Conservation (phyloP, 208 protist species). For the Herpetomonas muscarum region DNA sequence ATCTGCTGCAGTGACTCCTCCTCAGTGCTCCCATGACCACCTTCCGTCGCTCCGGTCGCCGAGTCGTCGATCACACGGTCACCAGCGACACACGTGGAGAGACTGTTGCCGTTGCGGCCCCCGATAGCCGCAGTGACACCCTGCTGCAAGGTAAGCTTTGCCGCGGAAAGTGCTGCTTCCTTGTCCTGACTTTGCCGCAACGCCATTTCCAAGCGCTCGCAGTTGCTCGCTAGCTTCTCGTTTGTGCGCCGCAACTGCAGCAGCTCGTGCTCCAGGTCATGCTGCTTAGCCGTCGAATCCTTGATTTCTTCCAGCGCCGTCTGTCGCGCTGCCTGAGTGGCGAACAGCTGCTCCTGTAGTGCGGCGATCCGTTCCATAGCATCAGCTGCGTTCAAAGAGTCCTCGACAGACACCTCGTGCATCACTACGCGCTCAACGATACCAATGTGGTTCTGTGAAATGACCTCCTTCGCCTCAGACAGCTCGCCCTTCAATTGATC, state of each 20-base stretch:
- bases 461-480: constrained; percentile 38
- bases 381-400: constrained; percentile 65
- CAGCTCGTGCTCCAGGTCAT: not conserved
- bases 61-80: too few relatives aligned
- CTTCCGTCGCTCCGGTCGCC: not conserved
- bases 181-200: not conserved
- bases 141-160: too few relatives aligned
- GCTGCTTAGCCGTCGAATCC: not conserved
- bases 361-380: constrained; percentile 53
- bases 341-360: constrained; percentile 37
- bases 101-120: too few relatives aligned
- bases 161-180: not conserved
- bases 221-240: not conserved
- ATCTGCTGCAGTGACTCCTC: not conserved
- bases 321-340: not conserved
- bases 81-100: too few relatives aligned
- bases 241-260: not conserved
- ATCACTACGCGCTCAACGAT: constrained; percentile 65
- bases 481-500: constrained; percentile 36
- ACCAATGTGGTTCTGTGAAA: constrained; percentile 70
- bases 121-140: too few relatives aligned
- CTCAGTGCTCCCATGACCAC: not conserved
- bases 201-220: not conserved
- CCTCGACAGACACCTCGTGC: constrained; percentile 65
- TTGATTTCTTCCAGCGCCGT: constrained; percentile 1